Conservation (phyloP, 768 basidiomycete genomes). For the Naganishia vaughanmartiniae region DNA sequence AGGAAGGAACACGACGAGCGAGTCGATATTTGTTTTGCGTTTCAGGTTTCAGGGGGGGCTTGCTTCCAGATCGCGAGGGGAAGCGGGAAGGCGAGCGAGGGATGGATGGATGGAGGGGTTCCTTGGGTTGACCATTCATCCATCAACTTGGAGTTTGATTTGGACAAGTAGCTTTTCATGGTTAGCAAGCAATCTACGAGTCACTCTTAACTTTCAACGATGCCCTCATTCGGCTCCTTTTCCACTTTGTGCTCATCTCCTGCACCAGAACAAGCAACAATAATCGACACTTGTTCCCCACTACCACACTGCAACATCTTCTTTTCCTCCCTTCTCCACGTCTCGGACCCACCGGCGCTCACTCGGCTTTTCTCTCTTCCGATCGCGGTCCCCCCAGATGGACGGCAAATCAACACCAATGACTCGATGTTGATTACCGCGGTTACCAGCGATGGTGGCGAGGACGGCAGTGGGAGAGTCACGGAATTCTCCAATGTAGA, state of each 20-base stretch:
- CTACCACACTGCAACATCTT: constrained; percentile 95
- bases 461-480: background rate
- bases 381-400: background rate
- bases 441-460: too few relatives aligned
- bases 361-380: constrained; percentile 38
- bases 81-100: too few relatives aligned
- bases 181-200: too few relatives aligned
- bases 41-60: constrained; percentile 6
- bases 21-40: constrained; percentile 12
- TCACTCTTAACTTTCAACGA: background rate
- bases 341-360: constrained; percentile 36
- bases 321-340: constrained; percentile 68
- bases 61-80: too few relatives aligned
- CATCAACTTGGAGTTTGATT: too few relatives aligned
- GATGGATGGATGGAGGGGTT: too few relatives aligned
- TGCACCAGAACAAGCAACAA: constrained; percentile 56
- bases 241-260: constrained; percentile 30
- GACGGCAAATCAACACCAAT: constrained; percentile 37
- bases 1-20: background rate
- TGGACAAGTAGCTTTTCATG: too few relatives aligned
- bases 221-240: constrained; percentile 31
- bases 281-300: constrained; percentile 69
- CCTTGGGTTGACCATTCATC: too few relatives aligned
- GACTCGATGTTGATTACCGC: background rate
- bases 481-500: constrained; percentile 35